phyloP scores from a whole-genome alignment of 441 rosid genomes.

The Erodium texanum region DNA sequence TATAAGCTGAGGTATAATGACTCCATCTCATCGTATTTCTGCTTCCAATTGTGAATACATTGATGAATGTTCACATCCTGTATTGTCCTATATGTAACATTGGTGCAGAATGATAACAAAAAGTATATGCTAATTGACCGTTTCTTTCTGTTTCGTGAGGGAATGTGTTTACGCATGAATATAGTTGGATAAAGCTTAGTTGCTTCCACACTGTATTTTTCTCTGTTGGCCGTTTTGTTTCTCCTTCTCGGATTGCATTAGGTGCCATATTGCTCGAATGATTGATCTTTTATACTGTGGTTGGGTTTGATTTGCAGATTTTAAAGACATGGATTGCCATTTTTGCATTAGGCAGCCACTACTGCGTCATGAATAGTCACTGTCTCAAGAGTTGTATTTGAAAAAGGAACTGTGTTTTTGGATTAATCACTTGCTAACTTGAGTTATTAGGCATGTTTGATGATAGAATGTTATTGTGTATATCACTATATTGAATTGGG shows the following conservation, averaged over 20 bases:
- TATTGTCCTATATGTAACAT: not conserved
- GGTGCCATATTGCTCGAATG: too few relatives aligned
- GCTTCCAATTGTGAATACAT: not conserved
- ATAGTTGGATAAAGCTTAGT: too few relatives aligned
- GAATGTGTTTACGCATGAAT: too few relatives aligned
- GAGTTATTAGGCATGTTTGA: not conserved
- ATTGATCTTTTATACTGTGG: too few relatives aligned
- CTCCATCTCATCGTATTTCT: not conserved
- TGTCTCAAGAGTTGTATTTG: not conserved
- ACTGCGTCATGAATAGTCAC: too few relatives aligned
- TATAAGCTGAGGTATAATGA: slow-evolving; percentile 11
- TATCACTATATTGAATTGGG: not conserved
- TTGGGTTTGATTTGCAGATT: too few relatives aligned
- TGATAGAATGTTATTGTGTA: not conserved
- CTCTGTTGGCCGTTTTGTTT: too few relatives aligned
- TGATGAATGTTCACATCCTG: not conserved
- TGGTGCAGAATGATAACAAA: not conserved
- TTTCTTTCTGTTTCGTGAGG: too few relatives aligned
- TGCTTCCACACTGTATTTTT: too few relatives aligned
- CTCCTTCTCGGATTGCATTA: too few relatives aligned
- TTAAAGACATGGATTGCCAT: too few relatives aligned
- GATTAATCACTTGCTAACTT: not conserved
- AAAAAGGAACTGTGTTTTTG: not conserved
- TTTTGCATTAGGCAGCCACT: too few relatives aligned
- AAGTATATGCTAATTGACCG: not conserved